Conservation (phyloP, 2,329 filamentous ascomycete genomes). For the Ceratocystis cubensis region DNA sequence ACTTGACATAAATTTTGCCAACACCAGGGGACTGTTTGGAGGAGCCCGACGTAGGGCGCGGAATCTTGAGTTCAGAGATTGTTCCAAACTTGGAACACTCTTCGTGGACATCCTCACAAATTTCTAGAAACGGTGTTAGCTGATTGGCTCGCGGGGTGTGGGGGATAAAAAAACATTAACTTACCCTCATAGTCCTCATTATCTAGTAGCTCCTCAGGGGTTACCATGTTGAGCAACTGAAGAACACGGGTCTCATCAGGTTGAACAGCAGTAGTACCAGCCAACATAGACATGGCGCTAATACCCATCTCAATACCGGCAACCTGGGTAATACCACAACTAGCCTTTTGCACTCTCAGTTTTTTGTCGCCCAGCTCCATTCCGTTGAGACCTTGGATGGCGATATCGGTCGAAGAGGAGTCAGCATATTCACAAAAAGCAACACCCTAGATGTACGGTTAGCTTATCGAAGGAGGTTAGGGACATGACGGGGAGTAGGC, state of each 20-base stretch:
- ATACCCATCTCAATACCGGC: constrained; percentile 88
- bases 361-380: constrained; percentile 85
- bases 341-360: constrained; percentile 76
- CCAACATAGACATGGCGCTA: constrained; percentile 94
- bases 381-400: constrained; percentile 79
- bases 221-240: constrained; percentile 97
- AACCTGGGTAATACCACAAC: constrained; percentile 87
- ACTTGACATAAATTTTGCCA: constrained; percentile 97
- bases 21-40: constrained; percentile 77
- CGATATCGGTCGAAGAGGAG: constrained; percentile 60
- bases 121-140: constrained; percentile 53
- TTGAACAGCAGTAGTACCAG: constrained; percentile 70
- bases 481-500: constrained; percentile 27
- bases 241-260: constrained; percentile 72
- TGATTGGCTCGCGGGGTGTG: neutral
- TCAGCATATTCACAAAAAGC: constrained; percentile 94
- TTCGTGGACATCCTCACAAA: constrained; percentile 83
- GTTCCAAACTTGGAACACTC: constrained; percentile 86
- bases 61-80: constrained; percentile 82
- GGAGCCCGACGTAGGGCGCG: constrained; percentile 69
- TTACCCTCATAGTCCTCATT: constrained; percentile 89
- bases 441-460: constrained; percentile 54
- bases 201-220: constrained; percentile 84
- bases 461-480: constrained; percentile 23
- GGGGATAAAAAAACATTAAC: constrained; percentile 21